Base-by-base conservation (phyloP, 345 rosid species). In the Rubroshorea leprosula region DNA sequence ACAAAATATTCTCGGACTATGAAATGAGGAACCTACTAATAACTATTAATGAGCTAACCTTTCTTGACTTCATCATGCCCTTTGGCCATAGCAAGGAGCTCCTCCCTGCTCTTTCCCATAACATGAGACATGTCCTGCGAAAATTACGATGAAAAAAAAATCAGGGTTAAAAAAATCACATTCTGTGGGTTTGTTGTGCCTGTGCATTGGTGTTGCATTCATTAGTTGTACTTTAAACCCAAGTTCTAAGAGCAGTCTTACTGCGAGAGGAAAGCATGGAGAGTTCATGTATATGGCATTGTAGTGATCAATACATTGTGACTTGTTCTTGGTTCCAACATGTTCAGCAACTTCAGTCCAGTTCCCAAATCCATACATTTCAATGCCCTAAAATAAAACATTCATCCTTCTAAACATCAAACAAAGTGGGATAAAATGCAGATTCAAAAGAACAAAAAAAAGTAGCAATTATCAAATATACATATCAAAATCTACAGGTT, bases 321-420 rank as follows among this genome's bases (percentile, higher is more conserved):
- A 62, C 70, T 63, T 83, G 75, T 77, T 87, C 80, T 87, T 93
- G 47, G 86, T 83, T 68, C 94, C 97, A 67, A 93, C 87, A 70
- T 87, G 87, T 56, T 85, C 88, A 52, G 90, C 80, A 67, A 89
- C 97, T 83, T 93, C 99, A 53, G 64, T 64, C 99, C 97, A 89
- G 57, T 89, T 93, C 52, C 97, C 97, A 67, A 93, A 82, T 52
- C 99, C 99, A 73, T 93, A 93, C 71, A 85, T 93, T 50, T 77
- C 94, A 65, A 93, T 87, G 70, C 89, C 99, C 97, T 93, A 71
- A 70, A 49, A 68, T 50, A 61, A 54, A 29, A 64, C 8, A 45
- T 49, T 64, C 62, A 54, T 59, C 21, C n/a, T 38, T 65, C 61
- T 50, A 63, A 65, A 39, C 23, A 58, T 73, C 68, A 74, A 48